Conservation (phyloP, 148 eudicot genomes). For the Suaeda aralocaspica region DNA sequence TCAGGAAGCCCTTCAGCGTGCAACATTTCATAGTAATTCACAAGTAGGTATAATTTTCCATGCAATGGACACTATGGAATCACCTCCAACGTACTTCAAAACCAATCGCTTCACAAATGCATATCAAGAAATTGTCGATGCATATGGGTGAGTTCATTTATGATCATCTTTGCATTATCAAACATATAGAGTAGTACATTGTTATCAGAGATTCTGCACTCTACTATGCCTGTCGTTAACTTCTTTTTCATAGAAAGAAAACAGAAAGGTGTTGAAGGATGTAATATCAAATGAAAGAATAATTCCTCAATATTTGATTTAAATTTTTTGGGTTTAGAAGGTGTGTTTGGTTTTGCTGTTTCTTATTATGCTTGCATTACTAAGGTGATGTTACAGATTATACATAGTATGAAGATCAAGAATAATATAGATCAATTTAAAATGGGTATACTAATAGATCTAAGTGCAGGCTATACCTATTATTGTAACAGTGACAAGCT, state of each 20-base stretch:
- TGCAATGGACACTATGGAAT: slow-evolving; percentile 72
- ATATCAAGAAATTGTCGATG: slow-evolving; percentile 98
- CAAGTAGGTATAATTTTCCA: slow-evolving; percentile 98
- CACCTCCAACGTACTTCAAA: slow-evolving; percentile 96
- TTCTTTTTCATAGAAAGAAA: not conserved
- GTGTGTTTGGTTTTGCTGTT: not conserved
- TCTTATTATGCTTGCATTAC: not conserved
- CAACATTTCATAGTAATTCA: slow-evolving; percentile 90
- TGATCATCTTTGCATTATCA: not conserved
- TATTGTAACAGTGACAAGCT: not conserved
- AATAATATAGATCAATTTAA: not conserved
- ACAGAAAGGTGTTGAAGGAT: not conserved
- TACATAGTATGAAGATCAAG: no score
- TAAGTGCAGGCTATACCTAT: not conserved
- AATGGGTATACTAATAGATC: not conserved
- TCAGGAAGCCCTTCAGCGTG: slow-evolving; percentile 89
- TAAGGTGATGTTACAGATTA: not conserved
- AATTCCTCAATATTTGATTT: not conserved
- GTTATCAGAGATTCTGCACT: not conserved
- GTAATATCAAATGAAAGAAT: not conserved
- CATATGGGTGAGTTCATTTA: slow-evolving; percentile 74
- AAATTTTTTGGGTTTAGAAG: not conserved
- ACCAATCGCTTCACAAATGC: slow-evolving; percentile 86
- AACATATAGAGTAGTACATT: not conserved
- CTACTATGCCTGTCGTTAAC: not conserved